These are phyloP conservation scores for Lumnitzera littorea DNA, from an alignment of 345 rosid species.

Conservation along the genomic window DNA sequence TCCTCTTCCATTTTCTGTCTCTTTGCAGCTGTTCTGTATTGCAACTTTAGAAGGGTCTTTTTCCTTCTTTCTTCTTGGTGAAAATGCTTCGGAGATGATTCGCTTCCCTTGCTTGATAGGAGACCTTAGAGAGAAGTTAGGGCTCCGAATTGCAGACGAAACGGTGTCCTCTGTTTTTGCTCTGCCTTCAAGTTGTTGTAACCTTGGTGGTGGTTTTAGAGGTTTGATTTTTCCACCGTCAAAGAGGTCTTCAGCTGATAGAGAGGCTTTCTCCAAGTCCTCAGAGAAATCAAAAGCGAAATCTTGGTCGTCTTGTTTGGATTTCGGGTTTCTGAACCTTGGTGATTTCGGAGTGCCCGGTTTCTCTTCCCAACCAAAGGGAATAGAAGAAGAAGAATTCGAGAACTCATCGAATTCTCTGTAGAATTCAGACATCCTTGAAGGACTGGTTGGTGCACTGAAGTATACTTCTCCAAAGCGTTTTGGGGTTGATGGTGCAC, in stretches of 20 bases:
- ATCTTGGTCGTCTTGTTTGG: conserved; percentile 17
- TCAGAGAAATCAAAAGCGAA: conserved; percentile 45
- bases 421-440: conserved; percentile 49
- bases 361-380: conserved; percentile 57
- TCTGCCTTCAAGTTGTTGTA: conserved; percentile 19
- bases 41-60: conserved; percentile 37
- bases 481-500: conserved; percentile 63
- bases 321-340: neutral
- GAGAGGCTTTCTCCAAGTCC: conserved; percentile 27
- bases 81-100: conserved; percentile 19
- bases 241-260: conserved; percentile 66
- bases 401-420: conserved; percentile 29
- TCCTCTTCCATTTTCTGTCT: conserved; percentile 31
- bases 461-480: conserved; percentile 47
- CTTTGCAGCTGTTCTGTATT: conserved; percentile 24
- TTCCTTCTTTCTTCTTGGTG: conserved; percentile 44
- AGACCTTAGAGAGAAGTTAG: no score
- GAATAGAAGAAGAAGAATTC: conserved; percentile 24
- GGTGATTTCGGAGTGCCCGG: conserved; percentile 55
- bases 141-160: no score
- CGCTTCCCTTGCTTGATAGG: neutral
- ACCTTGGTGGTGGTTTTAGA: conserved; percentile 56
- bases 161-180: no score
- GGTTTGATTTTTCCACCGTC: conserved; percentile 69
- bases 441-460: conserved; percentile 75